These are phyloP conservation scores for Rhodotorula babjevae DNA, from an alignment of 768 basidiomycete species.

Conservation along the genomic window DNA sequence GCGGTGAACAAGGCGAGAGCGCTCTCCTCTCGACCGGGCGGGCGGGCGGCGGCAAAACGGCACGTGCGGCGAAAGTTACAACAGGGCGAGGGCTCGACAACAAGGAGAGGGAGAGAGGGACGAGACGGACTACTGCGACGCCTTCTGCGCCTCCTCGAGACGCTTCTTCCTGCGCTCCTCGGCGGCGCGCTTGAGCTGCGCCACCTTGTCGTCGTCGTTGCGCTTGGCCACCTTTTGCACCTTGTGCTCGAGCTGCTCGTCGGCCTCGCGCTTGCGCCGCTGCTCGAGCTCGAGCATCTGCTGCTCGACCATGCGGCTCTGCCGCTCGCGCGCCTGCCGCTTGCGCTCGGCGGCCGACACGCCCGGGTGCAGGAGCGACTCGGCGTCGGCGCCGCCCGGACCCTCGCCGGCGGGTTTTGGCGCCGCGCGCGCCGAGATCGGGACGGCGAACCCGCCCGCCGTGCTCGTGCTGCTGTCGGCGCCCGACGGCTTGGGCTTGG, in stretches of 20 bases:
- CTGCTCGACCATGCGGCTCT: slow-evolving; percentile 66
- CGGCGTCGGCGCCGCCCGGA: slow-evolving; percentile 1
- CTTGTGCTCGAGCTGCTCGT: slow-evolving; percentile 59
- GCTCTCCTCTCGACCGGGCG: background rate
- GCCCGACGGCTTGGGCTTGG: slow-evolving; percentile 68
- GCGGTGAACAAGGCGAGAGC: background rate
- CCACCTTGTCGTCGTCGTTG: slow-evolving; percentile 68
- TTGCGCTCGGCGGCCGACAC: slow-evolving; percentile 41
- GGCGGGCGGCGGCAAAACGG: too few relatives aligned
- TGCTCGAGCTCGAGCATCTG: slow-evolving; percentile 74
- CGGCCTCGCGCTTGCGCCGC: slow-evolving; percentile 57
- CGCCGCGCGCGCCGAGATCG: slow-evolving; percentile 39
- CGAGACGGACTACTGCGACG: background rate
- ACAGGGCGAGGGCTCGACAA: background rate
- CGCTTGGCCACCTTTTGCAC: slow-evolving; percentile 58
- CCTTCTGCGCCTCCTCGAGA: slow-evolving; percentile 20
- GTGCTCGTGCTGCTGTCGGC: slow-evolving; percentile 16
- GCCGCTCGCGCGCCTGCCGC: slow-evolving; percentile 76
- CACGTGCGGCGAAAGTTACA: background rate
- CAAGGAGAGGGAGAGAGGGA: background rate
- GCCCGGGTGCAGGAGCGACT: slow-evolving; percentile 8
- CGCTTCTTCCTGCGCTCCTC: slow-evolving; percentile 54
- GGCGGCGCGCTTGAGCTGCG: slow-evolving; percentile 72
- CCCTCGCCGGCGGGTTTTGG: slow-evolving; percentile 12
- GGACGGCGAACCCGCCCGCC: slow-evolving; percentile 46